phyloP scores from a whole-genome alignment of 306 rosid species.

The Cicer judaicum region DNA sequence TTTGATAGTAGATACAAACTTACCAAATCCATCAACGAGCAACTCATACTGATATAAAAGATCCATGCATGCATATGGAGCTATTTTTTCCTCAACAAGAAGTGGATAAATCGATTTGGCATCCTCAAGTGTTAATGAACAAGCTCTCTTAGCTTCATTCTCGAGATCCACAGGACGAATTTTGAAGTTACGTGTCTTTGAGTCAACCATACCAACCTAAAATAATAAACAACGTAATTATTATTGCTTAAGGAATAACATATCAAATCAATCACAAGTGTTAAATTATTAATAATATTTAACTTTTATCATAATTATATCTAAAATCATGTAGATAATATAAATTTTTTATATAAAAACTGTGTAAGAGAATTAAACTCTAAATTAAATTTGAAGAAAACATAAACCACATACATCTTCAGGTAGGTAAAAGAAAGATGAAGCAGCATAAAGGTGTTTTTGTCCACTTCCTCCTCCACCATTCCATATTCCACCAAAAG shows the following conservation, averaged over 20 bases:
- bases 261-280: not conserved
- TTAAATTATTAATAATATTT: no score
- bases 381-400: no score
- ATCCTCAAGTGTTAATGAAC: conserved; percentile 54
- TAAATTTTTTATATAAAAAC: no score
- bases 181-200: conserved; percentile 49
- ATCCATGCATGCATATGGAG: conserved; percentile 82
- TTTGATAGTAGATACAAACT: conserved; percentile 15
- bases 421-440: conserved; percentile 80
- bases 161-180: conserved; percentile 53
- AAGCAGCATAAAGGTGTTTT: conserved; percentile 59
- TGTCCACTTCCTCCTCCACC: conserved; percentile 90
- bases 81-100: conserved; percentile 14
- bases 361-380: no score
- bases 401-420: conserved; percentile 54
- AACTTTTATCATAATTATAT: no score
- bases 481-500: conserved; percentile 82
- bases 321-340: no score
- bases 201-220: conserved; percentile 67
- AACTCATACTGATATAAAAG: conserved; percentile 68
- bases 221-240: conserved; percentile 3
- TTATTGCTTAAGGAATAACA: not conserved
- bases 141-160: conserved; percentile 71
- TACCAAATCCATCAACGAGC: conserved; percentile 85
- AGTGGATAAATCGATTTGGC: conserved; percentile 51